phyloP scores from a whole-genome alignment of 1,284 basidiomycete species.

The Peniophora sp. region DNA sequence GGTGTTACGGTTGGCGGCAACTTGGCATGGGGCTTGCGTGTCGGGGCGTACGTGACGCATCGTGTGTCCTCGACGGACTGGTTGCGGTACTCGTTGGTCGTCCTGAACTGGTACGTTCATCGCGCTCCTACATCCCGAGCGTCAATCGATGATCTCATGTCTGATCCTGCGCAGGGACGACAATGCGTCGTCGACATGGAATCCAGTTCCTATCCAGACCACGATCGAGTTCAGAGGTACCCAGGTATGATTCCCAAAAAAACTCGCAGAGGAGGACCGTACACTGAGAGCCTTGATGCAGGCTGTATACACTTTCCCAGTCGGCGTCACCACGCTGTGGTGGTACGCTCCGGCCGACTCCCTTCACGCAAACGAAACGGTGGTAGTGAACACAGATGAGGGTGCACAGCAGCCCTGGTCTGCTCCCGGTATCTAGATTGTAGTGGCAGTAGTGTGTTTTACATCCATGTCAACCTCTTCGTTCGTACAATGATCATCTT shows the following conservation, averaged over 20 bases:
- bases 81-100: constrained; percentile 60
- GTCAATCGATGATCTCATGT: background rate
- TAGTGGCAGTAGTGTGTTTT: too few relatives aligned
- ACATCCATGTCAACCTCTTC: too few relatives aligned
- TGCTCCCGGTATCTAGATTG: too few relatives aligned
- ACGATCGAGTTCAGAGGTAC: constrained; percentile 63
- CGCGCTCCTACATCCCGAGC: background rate
- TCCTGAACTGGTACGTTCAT: constrained; percentile 48
- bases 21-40: constrained; percentile 50
- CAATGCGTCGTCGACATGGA: constrained; percentile 41
- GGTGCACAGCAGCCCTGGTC: too few relatives aligned
- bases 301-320: constrained; percentile 62
- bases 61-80: constrained; percentile 48
- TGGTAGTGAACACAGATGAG: too few relatives aligned
- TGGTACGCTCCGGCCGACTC: constrained; percentile 28
- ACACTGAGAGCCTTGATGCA: constrained; percentile 14
- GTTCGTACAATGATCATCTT: too few relatives aligned
- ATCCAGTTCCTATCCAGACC: constrained; percentile 50
- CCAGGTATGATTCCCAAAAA: background rate
- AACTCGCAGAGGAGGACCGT: constrained; percentile 1
- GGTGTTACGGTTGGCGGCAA: constrained; percentile 51
- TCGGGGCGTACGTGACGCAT: constrained; percentile 56
- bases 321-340: constrained; percentile 45
- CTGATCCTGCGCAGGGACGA: constrained; percentile 48
- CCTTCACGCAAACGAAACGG: background rate